Evolutionary conservation across 805 yeast genomes (phyloP).

Genomic region (Zygotorulaspora sp.): DNA sequence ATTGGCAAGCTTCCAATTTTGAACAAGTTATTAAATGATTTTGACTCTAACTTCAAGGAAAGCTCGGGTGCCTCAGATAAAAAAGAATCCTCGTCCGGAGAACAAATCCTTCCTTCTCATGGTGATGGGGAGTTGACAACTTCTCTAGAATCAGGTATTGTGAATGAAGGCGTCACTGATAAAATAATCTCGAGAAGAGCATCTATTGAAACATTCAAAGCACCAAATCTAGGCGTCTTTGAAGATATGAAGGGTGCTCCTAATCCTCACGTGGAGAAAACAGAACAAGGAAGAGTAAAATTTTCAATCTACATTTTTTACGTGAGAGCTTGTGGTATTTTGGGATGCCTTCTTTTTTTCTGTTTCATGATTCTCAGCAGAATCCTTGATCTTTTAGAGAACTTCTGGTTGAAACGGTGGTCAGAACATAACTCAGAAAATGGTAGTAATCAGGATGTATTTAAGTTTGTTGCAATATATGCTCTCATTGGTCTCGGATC

Average conservation of each 20-base stretch:
- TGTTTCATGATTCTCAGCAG: constrained; percentile 36
- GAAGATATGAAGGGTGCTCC: constrained; percentile 28
- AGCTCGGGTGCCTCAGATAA: no score
- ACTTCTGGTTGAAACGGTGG: constrained; percentile 68
- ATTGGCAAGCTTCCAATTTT: constrained; percentile 34
- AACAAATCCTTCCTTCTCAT: neutral
- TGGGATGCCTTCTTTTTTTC: constrained; percentile 44
- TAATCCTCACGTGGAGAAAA: constrained; percentile 47
- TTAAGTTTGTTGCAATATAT: constrained; percentile 49
- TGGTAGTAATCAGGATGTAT: constrained; percentile 42
- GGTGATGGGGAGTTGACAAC: constrained; percentile 3
- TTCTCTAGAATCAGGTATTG: constrained; percentile 3
- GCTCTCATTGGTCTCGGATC: constrained; percentile 52
- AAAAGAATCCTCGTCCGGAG: constrained; percentile 5
- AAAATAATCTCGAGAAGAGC: constrained; percentile 46
- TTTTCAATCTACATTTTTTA: constrained; percentile 50
- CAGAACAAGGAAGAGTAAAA: constrained; percentile 58
- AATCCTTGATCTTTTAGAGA: constrained; percentile 41
- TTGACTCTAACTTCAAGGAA: constrained; percentile 28
- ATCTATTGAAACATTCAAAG: constrained; percentile 55
- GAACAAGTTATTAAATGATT: constrained; percentile 27
- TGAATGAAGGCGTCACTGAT: constrained; percentile 8
- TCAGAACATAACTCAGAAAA: constrained; percentile 46
- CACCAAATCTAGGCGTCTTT: constrained; percentile 31
- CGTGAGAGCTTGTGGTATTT: constrained; percentile 53